Percentiles rank a stretch among this genome's conserved stretches.
Evolutionary conservation across 768 basidiomycete species (phyloP).

Genomic region (Psilocybe cyanescens): DNA sequence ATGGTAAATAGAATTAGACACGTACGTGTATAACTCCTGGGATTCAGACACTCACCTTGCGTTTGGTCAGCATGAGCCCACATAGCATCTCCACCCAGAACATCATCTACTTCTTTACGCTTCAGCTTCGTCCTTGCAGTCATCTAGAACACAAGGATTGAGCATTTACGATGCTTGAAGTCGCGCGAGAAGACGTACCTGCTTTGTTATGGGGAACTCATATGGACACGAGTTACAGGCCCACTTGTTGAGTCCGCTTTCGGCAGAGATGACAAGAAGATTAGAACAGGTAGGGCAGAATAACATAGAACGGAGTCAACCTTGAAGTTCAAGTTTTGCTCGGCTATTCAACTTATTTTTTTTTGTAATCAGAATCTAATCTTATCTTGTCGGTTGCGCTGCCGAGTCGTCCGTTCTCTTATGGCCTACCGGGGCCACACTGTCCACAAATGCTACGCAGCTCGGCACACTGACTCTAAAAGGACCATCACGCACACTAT

Average conservation of each 20-base stretch:
- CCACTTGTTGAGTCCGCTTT: slow-evolving; percentile 89
- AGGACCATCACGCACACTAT: too few relatives aligned
- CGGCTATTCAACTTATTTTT: not conserved
- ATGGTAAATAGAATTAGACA: not conserved
- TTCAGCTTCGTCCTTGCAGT: slow-evolving; percentile 86
- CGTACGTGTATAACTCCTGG: not conserved
- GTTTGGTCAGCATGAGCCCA: slow-evolving; percentile 95
- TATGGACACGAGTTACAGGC: slow-evolving; percentile 94
- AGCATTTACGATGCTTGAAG: not conserved
- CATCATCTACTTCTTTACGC: slow-evolving; percentile 94
- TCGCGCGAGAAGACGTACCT: slow-evolving; percentile 43
- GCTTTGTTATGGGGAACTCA: slow-evolving; percentile 90
- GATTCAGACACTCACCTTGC: slow-evolving; percentile 49
- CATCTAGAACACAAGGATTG: slow-evolving; percentile 59
- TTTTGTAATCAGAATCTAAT: not conserved
- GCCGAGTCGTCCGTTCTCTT: too few relatives aligned
- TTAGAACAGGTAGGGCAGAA: slow-evolving; percentile 97
- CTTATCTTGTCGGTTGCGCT: not conserved
- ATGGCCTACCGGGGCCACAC: too few relatives aligned
- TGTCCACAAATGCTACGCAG: too few relatives aligned
- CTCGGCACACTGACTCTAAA: too few relatives aligned
- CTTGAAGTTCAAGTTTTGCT: not conserved
- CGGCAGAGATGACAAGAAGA: slow-evolving; percentile 75
- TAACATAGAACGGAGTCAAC: slow-evolving; percentile 55
- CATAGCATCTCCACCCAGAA: slow-evolving; percentile 90